phyloP scores from a whole-genome alignment of 306 rosid species.

The Lupinus albus region DNA sequence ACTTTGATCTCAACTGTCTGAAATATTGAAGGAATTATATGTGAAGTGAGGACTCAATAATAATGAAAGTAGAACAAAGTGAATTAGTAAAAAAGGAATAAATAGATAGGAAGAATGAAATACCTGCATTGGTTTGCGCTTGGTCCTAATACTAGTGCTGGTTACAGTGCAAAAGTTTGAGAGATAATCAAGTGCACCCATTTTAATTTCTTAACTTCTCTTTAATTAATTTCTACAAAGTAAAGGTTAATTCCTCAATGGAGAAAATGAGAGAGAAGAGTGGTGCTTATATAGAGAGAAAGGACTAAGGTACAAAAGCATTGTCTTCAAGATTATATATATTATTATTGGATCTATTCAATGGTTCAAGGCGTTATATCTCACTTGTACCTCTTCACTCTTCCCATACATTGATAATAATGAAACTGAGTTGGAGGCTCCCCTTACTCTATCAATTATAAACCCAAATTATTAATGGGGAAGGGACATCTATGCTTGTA shows the following conservation, averaged over 20 bases:
- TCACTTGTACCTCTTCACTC: too few species aligned
- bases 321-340: slow-evolving; percentile 14
- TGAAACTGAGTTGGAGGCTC: too few species aligned
- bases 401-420: too few species aligned
- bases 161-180: slow-evolving; percentile 67
- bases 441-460: too few species aligned
- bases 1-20: slow-evolving; percentile 85
- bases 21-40: background rate
- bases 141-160: slow-evolving; percentile 58
- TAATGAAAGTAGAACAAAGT: background rate
- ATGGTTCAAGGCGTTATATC: too few species aligned
- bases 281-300: slow-evolving; percentile 37
- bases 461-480: slow-evolving; percentile 35
- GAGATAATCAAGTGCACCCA: slow-evolving; percentile 94
- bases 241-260: slow-evolving; percentile 14
- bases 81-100: background rate
- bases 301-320: slow-evolving; percentile 27
- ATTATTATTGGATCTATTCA: too few species aligned
- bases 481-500: slow-evolving; percentile 8
- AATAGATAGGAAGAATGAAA: too few species aligned
- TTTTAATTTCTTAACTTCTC: slow-evolving; percentile 24
- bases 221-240: background rate
- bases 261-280: slow-evolving; percentile 34
- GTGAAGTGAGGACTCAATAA: background rate
- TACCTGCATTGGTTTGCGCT: slow-evolving; percentile 87